Percentiles rank a stretch among this genome's conserved stretches.
Evolutionary conservation across 768 basidiomycete species (phyloP).

Genomic region (Lactarius psammicola): DNA sequence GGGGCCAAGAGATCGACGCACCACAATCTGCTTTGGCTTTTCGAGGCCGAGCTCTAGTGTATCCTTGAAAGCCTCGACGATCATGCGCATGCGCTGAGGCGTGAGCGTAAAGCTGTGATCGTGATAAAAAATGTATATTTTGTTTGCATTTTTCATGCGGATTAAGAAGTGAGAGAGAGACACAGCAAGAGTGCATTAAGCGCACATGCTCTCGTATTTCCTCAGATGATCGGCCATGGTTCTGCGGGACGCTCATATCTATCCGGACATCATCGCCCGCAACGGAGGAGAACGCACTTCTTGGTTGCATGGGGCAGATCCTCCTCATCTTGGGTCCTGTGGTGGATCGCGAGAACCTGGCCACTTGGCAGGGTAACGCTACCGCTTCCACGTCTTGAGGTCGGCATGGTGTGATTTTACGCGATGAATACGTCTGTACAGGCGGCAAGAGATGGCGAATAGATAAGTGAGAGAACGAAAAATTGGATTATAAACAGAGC

Average conservation of each 20-base stretch:
- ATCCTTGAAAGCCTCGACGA: constrained; percentile 94
- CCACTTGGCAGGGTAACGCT: constrained; percentile 70
- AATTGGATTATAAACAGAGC: background rate
- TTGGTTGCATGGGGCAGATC: constrained; percentile 93
- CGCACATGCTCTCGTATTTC: constrained; percentile 85
- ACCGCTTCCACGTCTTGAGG: constrained; percentile 76
- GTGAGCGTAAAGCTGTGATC: constrained; percentile 72
- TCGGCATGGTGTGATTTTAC: constrained; percentile 45
- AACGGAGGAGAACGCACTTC: constrained; percentile 51
- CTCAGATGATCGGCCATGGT: constrained; percentile 93
- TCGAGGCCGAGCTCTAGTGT: constrained; percentile 83
- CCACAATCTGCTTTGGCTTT: constrained; percentile 83
- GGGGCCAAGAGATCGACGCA: constrained; percentile 41
- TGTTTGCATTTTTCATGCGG: background rate
- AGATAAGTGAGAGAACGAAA: constrained; percentile 15
- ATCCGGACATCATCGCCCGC: constrained; percentile 18
- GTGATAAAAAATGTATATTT: constrained; percentile 14
- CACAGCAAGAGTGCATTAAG: constrained; percentile 30
- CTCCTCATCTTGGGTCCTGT: constrained; percentile 83
- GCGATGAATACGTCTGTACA: constrained; percentile 10
- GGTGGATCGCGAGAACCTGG: constrained; percentile 81
- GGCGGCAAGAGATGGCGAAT: constrained; percentile 25
- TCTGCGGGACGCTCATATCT: constrained; percentile 41
- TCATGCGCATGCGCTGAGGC: constrained; percentile 92
- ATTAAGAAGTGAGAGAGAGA: constrained; percentile 4